Evolutionary conservation across 2,329 filamentous ascomycete species (phyloP).

Genomic region (Tolypocladium amazonense): DNA sequence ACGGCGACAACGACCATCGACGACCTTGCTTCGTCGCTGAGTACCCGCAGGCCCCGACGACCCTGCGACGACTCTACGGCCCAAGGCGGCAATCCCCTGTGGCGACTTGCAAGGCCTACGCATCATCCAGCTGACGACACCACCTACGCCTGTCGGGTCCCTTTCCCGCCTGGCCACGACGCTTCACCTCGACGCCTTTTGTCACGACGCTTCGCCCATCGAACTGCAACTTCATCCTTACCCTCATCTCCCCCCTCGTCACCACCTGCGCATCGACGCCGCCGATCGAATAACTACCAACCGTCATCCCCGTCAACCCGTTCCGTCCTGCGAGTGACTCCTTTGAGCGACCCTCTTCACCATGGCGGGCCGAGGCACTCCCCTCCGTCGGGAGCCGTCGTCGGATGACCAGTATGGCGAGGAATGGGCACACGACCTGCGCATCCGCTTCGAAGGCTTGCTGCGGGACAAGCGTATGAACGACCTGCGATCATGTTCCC

Average conservation of each 20-base stretch:
- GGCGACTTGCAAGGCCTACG: constrained; percentile 5
- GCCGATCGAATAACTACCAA: not conserved
- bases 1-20: not conserved
- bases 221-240: not conserved
- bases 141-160: not conserved
- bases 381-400: constrained; percentile 18
- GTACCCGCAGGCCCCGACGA: not conserved
- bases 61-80: not conserved
- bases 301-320: not conserved
- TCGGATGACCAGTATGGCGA: constrained; percentile 46
- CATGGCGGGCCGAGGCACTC: constrained; percentile 28
- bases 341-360: constrained; percentile 5
- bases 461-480: constrained; percentile 81
- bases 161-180: not conserved
- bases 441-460: constrained; percentile 75
- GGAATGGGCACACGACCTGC: constrained; percentile 67
- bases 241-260: not conserved
- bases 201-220: not conserved
- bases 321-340: not conserved
- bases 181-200: not conserved
- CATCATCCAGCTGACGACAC: constrained; percentile 7
- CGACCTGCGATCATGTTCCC: constrained; percentile 46
- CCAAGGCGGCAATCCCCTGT: not conserved
- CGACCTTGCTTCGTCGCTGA: not conserved
- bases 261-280: not conserved